phyloP scores from a whole-genome alignment of 2,329 filamentous ascomycete genomes.

The Trichophyton schoenleinii region DNA sequence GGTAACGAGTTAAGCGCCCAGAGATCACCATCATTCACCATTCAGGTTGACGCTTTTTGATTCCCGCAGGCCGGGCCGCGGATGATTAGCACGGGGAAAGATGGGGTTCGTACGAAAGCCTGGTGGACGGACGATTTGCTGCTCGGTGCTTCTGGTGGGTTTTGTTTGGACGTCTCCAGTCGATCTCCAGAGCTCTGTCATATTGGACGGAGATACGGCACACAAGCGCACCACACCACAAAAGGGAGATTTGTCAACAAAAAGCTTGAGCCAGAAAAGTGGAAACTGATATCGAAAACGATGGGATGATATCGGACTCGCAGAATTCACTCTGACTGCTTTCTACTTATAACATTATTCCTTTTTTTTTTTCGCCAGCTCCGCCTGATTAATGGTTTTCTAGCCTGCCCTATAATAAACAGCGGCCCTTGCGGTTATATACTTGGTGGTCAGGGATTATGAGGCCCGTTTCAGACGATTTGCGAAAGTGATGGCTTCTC shows the following conservation, averaged over 20 bases:
- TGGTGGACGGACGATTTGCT: neutral
- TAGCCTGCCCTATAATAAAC: neutral
- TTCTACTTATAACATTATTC: neutral
- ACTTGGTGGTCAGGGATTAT: neutral
- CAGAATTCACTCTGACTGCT: neutral
- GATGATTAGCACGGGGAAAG: neutral
- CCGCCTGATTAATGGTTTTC: neutral
- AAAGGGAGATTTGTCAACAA: neutral
- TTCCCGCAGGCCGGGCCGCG: neutral
- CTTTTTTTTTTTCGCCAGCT: neutral
- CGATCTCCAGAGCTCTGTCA: neutral
- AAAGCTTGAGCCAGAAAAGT: conserved; percentile 1
- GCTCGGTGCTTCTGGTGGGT: neutral
- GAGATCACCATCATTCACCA: neutral
- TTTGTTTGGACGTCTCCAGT: neutral
- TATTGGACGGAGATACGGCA: neutral
- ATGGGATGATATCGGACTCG: neutral
- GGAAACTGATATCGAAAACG: neutral
- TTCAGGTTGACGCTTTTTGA: neutral
- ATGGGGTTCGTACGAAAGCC: neutral
- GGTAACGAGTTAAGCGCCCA: neutral
- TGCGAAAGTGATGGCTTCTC: neutral
- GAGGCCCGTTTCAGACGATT: neutral
- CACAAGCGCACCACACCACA: neutral
- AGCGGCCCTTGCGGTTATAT: neutral